Base-by-base conservation (phyloP, 768 basidiomycete genomes). In the Exidia glandulosa region DNA sequence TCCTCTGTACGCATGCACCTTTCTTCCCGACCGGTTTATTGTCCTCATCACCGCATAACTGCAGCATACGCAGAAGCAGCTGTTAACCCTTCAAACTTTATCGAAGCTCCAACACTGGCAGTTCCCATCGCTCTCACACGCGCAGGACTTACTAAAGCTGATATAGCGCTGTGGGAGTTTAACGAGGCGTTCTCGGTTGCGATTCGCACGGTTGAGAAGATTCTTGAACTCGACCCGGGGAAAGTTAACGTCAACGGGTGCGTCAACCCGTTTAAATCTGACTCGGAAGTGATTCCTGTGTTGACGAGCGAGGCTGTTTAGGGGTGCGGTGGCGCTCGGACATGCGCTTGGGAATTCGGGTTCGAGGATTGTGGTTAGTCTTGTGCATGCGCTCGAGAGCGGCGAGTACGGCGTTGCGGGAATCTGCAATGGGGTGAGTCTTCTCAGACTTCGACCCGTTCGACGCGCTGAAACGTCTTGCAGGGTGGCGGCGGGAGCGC, bases 171-270 rank as follows among this genome's bases (percentile, higher is more conserved):
- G 56, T 99, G 92, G 70, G 96, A 99, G 73, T 83, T 98, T 72
- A 99, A 99, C 72, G 95, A 99, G 73, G 95, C 95, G 30, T 99
- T 97, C 81, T 94, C 93, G 1, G 89, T 89, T 54, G 95, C 97
- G 65, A 87, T 90, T 65, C 82, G 87, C 56, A 87, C 95, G 57
- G 89, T 88, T 2, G 92, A 96, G 76, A 88, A 97, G 75, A 79
- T 91, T 23, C 80, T 95, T 63, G 78, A 79, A 59, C 79, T 99
- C 63, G 87, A 92, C 72, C 81, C 89, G 32, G 81, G 83, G 57
- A 97, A 94, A 77, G 82, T 97, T 70, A 98, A 99, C 70, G 77
- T 88, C 57, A 82, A 92, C 67, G 91, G 90, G 90, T 89, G 72
- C 32, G 85, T 75, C 23, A 58, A 36, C 52, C n/a, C n/a, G n/a